Evolutionary conservation across 768 basidiomycete genomes (phyloP).

Genomic region (Chalciporus sphaerocephalus): DNA sequence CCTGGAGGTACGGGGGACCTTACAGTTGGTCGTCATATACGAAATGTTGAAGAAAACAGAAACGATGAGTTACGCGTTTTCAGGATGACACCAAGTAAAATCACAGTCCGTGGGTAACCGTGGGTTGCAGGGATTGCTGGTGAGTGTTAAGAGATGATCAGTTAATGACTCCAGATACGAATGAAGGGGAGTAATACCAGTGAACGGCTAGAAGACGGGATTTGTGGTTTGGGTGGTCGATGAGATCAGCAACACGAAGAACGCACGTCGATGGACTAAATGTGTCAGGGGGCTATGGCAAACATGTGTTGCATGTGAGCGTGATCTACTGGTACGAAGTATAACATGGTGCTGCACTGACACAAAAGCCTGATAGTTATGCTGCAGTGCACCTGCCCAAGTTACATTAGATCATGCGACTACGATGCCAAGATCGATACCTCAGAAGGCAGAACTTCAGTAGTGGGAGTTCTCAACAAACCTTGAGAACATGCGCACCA

Average conservation of each 20-base stretch:
- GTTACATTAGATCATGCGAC: slow-evolving; percentile 5
- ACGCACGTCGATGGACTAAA: background rate
- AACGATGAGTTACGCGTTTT: background rate
- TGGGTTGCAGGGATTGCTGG: background rate
- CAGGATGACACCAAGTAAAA: background rate
- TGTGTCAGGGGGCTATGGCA: slow-evolving; percentile 1
- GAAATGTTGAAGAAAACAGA: background rate
- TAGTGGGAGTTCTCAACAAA: background rate
- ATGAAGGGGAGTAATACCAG: background rate
- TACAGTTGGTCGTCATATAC: background rate
- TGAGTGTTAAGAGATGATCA: too few species aligned
- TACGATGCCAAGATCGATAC: background rate
- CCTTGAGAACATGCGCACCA: slow-evolving; percentile 17
- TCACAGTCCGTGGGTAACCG: background rate
- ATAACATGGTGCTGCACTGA: background rate
- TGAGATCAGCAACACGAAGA: background rate
- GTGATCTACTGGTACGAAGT: background rate
- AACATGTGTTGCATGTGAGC: slow-evolving; percentile 10
- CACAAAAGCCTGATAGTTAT: background rate
- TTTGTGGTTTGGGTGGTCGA: background rate
- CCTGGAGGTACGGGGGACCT: slow-evolving; percentile 8
- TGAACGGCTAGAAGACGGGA: background rate
- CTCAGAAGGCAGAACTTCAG: background rate
- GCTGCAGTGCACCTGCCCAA: background rate
- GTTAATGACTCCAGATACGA: background rate